Conservation (phyloP, 2,329 filamentous ascomycete genomes). For the Monilinia laxa region DNA sequence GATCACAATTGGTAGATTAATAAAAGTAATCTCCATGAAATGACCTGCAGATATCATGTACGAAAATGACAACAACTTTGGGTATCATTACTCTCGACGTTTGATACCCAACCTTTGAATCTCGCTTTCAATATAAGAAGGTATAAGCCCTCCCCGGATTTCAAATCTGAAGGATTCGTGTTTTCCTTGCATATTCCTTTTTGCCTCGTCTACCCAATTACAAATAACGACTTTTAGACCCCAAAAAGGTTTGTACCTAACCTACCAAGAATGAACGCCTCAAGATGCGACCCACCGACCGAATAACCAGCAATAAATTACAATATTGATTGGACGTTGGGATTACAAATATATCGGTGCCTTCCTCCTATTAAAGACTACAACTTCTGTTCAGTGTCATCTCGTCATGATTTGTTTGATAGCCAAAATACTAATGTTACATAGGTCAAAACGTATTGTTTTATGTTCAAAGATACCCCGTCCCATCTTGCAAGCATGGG, state of each 20-base stretch:
- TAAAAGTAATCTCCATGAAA: constrained; percentile 2
- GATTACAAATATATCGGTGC: neutral
- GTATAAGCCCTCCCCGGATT: constrained; percentile 16
- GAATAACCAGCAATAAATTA: neutral
- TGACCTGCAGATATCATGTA: constrained; percentile 20
- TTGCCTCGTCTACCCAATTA: constrained; percentile 16
- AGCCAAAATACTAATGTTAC: neutral
- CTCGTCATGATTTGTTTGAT: neutral
- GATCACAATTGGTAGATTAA: neutral
- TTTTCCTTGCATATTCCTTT: constrained; percentile 14
- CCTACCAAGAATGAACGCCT: neutral
- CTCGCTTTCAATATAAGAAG: constrained; percentile 10
- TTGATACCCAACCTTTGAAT: constrained; percentile 15
- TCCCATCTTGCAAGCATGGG: neutral
- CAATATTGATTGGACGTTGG: constrained; percentile 1
- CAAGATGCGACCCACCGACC: neutral
- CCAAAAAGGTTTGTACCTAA: constrained; percentile 1
- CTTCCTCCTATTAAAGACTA: neutral
- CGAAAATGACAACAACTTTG: constrained; percentile 17
- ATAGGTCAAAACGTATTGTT: neutral
- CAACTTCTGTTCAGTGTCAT: neutral
- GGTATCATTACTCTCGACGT: constrained; percentile 15
- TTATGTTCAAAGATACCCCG: neutral
- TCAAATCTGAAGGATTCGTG: neutral
- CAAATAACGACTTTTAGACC: neutral